Base-by-base conservation (phyloP, 306 rosid species). In the Castanea mollissima region DNA sequence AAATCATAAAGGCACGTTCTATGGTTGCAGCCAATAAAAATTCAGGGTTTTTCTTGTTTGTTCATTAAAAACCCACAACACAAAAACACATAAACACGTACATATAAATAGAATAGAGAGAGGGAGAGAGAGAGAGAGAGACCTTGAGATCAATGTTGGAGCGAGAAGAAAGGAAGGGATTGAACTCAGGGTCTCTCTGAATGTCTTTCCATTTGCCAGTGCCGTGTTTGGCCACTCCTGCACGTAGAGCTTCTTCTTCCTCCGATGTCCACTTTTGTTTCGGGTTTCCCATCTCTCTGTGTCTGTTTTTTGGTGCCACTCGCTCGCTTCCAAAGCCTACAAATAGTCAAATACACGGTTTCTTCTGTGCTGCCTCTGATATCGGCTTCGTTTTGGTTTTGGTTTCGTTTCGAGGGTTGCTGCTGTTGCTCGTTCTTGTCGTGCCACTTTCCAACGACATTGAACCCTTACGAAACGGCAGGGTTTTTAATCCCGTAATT, bases 121-220 rank as follows among this genome's bases (percentile, higher is more conserved):
- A 64, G 25, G 4, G 15, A 16, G 27, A 58, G 71, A 7, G 51
- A 8, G 51, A 19, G 71, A 34, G 52, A 67, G 71, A 34, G 46
- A 85, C 88, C 88, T 85, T 85, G 83, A 85, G 88, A 82, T 85
- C 88, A 55, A 85, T 85, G 74, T 85, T 85, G 79, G 88, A 81
- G 83, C 88, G 88, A 78, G 82, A 69, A 52, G 76, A 73, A 55
- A 85, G 88, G 71, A 21, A 75, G 23, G 79, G 78, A 25, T 85
- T 81, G 88, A 85, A 85, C 78, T 85, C 85, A 31, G 88, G 88
- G 83, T 85, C 88, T 79, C 82, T 85, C 81, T 85, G 88, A 51
- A 85, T 85, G 69, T 85, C 88, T 81, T 85, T 85, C 88, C 88
- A 85, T 54, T 85, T 85, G 9, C 88, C 88, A 15, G 88, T 85